A percentile compares a stretch with the other conserved stretches of the same genome.
These are phyloP conservation scores for Bromus sterilis DNA, from an alignment of 176 grass and related monocot genomes.

Conservation along the genomic window DNA sequence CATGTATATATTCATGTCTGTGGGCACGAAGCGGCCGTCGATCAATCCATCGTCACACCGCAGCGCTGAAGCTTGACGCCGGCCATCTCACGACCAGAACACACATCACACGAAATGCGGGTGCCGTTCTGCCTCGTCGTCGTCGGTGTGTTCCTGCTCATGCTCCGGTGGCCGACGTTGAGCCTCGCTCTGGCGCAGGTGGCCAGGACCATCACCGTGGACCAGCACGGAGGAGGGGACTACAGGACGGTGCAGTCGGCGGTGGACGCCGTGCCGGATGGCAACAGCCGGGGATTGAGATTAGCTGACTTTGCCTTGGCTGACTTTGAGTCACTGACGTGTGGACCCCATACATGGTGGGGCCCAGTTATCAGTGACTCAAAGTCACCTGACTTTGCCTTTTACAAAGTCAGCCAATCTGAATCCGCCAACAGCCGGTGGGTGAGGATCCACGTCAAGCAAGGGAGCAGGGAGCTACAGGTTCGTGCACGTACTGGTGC, in stretches of 20 bases:
- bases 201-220: conserved; percentile 22
- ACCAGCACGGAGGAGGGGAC: conserved; percentile 1
- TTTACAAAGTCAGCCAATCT: too few species aligned
- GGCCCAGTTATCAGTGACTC: too few species aligned
- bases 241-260: conserved; percentile 48
- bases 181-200: background rate
- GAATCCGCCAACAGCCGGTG: conserved; percentile 42
- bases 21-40: background rate
- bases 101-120: background rate
- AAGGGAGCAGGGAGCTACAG: conserved; percentile 49
- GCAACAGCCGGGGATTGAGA: conserved; percentile 33
- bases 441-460: conserved; percentile 32
- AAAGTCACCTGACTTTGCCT: too few species aligned
- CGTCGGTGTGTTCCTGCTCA: background rate
- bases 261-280: conserved; percentile 36
- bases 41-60: background rate
- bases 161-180: background rate
- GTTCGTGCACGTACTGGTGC: background rate
- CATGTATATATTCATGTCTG: background rate
- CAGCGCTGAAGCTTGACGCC: background rate
- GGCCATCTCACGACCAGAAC: background rate
- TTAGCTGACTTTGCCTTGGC: too few species aligned
- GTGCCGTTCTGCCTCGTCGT: background rate
- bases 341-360: too few species aligned
- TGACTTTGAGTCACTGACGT: too few species aligned